phyloP scores from a whole-genome alignment of 2,329 filamentous ascomycete genomes.

The Epichloe sp. region DNA sequence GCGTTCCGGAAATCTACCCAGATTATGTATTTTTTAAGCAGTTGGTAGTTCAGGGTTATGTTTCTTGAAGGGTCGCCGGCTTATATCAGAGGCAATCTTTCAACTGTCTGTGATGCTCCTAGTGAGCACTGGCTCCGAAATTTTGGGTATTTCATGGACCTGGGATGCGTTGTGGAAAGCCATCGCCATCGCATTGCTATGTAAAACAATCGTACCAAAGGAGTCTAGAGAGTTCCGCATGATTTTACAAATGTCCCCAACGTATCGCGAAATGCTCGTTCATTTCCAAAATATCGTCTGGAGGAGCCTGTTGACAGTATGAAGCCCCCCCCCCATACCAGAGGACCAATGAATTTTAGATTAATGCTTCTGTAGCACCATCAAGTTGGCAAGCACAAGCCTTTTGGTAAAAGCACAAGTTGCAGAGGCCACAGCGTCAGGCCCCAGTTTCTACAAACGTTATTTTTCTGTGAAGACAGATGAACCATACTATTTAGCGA shows the following conservation, averaged over 20 bases:
- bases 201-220: not conserved
- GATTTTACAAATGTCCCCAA: not conserved
- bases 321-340: too few species aligned
- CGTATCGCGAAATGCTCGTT: not conserved
- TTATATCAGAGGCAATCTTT: not conserved
- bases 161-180: slow-evolving; percentile 25
- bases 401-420: too few species aligned
- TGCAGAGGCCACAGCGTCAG: too few species aligned
- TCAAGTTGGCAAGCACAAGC: too few species aligned
- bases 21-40: not conserved
- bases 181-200: slow-evolving; percentile 12
- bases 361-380: too few species aligned
- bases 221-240: not conserved
- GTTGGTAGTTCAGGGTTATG: not conserved
- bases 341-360: too few species aligned
- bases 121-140: not conserved
- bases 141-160: slow-evolving; percentile 11
- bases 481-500: not conserved
- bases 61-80: not conserved
- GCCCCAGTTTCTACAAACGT: too few species aligned
- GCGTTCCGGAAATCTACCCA: slow-evolving; percentile 2
- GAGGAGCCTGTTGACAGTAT: too few species aligned
- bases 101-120: not conserved
- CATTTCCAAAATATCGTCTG: not conserved
- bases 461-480: not conserved